These are phyloP conservation scores for Aspergillus phoenicis DNA, from an alignment of 2,329 filamentous ascomycete genomes.

Conservation along the genomic window DNA sequence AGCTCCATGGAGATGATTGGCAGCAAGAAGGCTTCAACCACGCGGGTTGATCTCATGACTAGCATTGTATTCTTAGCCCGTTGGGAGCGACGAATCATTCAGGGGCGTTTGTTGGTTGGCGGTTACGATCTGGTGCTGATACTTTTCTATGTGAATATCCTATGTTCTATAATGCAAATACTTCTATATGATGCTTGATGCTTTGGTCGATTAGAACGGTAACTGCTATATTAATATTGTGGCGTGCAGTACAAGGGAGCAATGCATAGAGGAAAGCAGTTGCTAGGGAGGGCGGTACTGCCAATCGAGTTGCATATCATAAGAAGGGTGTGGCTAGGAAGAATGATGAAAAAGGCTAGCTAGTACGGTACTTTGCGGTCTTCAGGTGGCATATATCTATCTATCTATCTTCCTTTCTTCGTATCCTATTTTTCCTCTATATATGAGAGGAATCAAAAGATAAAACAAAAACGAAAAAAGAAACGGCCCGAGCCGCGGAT, in stretches of 20 bases:
- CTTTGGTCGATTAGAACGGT: neutral
- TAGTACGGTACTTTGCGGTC: too few relatives aligned
- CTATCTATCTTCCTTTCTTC: too few relatives aligned
- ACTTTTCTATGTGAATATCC: slow-evolving; percentile 7
- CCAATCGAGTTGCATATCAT: too few relatives aligned
- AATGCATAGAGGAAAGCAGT: too few relatives aligned
- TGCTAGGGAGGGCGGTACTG: too few relatives aligned
- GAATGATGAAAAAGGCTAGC: too few relatives aligned
- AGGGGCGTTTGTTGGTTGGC: slow-evolving; percentile 6
- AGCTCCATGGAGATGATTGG: slow-evolving; percentile 59
- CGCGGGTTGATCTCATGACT: slow-evolving; percentile 18
- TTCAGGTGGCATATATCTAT: too few relatives aligned
- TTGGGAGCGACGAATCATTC: slow-evolving; percentile 1
- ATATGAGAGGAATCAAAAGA: too few relatives aligned
- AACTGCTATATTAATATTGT: too few relatives aligned
- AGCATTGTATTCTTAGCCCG: slow-evolving; percentile 10
- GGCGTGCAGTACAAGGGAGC: too few relatives aligned
- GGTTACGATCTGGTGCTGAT: slow-evolving; percentile 1
- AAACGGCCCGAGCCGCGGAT: slow-evolving; percentile 25
- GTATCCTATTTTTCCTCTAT: too few relatives aligned
- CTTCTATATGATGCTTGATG: neutral
- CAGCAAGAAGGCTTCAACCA: slow-evolving; percentile 62
- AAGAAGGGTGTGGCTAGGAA: too few relatives aligned
- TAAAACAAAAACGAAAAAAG: slow-evolving; percentile 11
- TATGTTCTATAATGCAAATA: slow-evolving; percentile 7